Conservation (phyloP, 768 basidiomycete genomes). For the Rhizopogon salebrosus region DNA sequence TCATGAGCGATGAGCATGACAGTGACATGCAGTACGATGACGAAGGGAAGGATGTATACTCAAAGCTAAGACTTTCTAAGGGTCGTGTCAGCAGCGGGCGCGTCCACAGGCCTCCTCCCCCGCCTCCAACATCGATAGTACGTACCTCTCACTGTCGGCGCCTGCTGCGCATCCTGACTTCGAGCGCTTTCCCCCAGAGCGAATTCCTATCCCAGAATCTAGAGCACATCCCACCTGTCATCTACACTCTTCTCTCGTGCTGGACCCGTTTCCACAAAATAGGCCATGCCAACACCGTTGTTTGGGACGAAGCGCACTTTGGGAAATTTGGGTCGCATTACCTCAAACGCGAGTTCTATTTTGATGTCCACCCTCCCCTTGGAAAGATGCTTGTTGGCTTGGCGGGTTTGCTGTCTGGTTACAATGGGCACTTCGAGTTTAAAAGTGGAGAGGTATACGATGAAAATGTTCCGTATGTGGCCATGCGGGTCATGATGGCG, state of each 20-base stretch:
- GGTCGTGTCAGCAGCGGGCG: conserved; percentile 53
- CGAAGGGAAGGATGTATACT: conserved; percentile 67
- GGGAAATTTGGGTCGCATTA: conserved; percentile 99
- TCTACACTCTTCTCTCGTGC: conserved; percentile 92
- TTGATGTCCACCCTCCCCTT: conserved; percentile 97
- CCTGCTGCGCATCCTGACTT: conserved; percentile 5
- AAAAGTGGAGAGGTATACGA: conserved; percentile 88
- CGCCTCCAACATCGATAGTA: conserved; percentile 64
- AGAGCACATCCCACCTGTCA: conserved; percentile 69
- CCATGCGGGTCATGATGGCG: conserved; percentile 94
- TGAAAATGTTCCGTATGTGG: conserved; percentile 79
- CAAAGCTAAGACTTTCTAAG: conserved; percentile 37
- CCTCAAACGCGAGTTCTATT: conserved; percentile 98
- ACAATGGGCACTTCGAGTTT: conserved; percentile 90
- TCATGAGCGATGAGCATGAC: conserved; percentile 24
- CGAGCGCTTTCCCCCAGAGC: conserved; percentile 35
- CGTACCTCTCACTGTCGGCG: conserved; percentile 17
- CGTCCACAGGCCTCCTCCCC: conserved; percentile 51
- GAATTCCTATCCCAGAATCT: conserved; percentile 79
- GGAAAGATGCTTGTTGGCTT: conserved; percentile 99
- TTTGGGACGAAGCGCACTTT: conserved; percentile 99
- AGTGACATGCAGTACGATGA: conserved; percentile 37
- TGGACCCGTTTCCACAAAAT: conserved; percentile 95
- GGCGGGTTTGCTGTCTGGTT: conserved; percentile 85
- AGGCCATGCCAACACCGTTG: conserved; percentile 76